Evolutionary conservation across 2,329 filamentous ascomycete genomes (phyloP), one percentile per base, ranked within the genome.

Genomic region (Beauveria pseudobassiana): DNA sequence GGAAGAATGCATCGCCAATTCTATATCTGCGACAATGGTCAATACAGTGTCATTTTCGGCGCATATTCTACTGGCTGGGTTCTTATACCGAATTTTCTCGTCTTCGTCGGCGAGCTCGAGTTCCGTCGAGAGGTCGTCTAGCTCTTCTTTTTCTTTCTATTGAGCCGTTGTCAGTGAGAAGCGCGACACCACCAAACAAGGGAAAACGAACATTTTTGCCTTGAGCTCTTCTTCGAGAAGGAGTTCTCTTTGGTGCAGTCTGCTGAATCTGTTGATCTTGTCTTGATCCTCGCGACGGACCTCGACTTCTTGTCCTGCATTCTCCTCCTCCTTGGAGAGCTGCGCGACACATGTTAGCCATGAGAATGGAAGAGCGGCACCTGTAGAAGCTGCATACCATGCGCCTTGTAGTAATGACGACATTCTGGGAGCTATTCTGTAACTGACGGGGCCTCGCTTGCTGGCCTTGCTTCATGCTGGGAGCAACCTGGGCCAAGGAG

Each of bases 251-350:
- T 96, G 91, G 74, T 99, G 95, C 65, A 99, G 81, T 50, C 92
- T 87, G 75, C 93, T 97, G 81, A 99, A 99, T 66, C 87, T 88
- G 78, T 99, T 99, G 85, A 99, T 99, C 78, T 95, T 96, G 78
- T 98, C 93, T 76, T 99, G 95, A 74, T 99, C 95, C 74, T 98
- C 93, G 71, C 93, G 89, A 64, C 95, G 90, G 63, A 99, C 95
- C 76, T 97, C 90, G 69, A 92, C 88, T 73, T 99, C 95, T 67
- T 95, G 89, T 64, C 85, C 83, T 22, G 87, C 81, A 63, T 87
- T 88, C 76, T 99, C 95, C 70, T 98, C 93, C 74, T 96, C 93
- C 73, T 91, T 96, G 51, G 91, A 91, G 67, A 99, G 88, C 95
- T 98, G 71, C 26, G 50, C 30, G 38, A 5, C 26, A 14, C 28